Base-by-base conservation (phyloP, 2,329 filamentous ascomycete genomes). In the Colletotrichum tropicale region DNA sequence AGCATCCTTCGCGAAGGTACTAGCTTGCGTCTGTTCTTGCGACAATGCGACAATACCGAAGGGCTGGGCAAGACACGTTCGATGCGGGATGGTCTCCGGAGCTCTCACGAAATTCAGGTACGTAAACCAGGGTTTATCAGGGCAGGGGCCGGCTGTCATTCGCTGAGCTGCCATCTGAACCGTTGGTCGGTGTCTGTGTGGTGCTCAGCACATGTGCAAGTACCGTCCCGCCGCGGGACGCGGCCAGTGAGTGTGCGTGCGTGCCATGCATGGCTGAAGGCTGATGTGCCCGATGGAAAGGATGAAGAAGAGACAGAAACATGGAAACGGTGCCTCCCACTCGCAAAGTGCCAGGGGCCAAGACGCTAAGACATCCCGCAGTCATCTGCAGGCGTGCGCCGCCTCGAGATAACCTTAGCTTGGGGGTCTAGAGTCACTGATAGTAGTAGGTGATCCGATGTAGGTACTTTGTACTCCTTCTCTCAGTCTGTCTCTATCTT, bases 31-130 rank as follows among this genome's bases (percentile, higher is more conserved):
- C 30, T 8, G 58, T 21, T 21, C 32, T n/a, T 21, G 30, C n/a
- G 12, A 34, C 58, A 24, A 26, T 21, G 30, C n/a, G 12, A 34
- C 58, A 24, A 26, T 48, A 52, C 62, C 62, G 30, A 28, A 56
- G 48, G 21, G 68, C 68, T 32, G 36, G 60, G 61, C 30, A 15
- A 60, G 66, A 38, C 15, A 24, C 12, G 70, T 65, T 48, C 34
- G 58, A 74, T 68, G 73, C 70, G 62, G 70, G 65, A 75, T 75
- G 64, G 32, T 26, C 16, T 34, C 34, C 15, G 30, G 66, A 62
- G 64, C 66, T 38, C 70, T 81, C 81, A 83, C 77, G 81, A 83
- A 84, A 83, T 85, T 81, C 78, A 80, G 83, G 81, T 84, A 84
- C 82, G 83, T 85, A 85, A 84, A 77, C 72, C 43, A 30, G 65